Conservation (phyloP, 1,284 basidiomycete species). For the Cryptococcus depauperatus region DNA sequence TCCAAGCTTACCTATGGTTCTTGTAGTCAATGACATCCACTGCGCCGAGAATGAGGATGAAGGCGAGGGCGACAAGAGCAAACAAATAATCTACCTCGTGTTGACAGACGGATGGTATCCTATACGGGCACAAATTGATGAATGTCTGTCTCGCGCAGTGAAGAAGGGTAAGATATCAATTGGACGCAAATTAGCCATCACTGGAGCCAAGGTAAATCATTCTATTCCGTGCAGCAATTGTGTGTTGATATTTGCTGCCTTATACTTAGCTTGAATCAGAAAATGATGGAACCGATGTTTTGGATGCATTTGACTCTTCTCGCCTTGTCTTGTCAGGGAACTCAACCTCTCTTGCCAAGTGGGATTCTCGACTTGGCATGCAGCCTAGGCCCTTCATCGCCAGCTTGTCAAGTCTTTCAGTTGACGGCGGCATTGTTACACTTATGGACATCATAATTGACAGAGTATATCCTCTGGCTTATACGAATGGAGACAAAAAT, state of each 20-base stretch:
- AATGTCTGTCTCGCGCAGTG: slow-evolving; percentile 62
- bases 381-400: slow-evolving; percentile 55
- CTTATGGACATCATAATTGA: slow-evolving; percentile 67
- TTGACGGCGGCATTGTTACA: slow-evolving; percentile 72
- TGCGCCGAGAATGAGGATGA: slow-evolving; percentile 46
- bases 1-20: slow-evolving; percentile 60
- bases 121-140: slow-evolving; percentile 67
- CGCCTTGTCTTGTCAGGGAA: slow-evolving; percentile 70
- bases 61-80: slow-evolving; percentile 32
- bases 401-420: slow-evolving; percentile 66
- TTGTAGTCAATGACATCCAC: slow-evolving; percentile 69
- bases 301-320: slow-evolving; percentile 65
- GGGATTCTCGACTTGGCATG: slow-evolving; percentile 83
- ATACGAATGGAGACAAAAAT: slow-evolving; percentile 50
- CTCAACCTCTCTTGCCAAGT: slow-evolving; percentile 71
- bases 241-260: slow-evolving; percentile 10
- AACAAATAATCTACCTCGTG: slow-evolving; percentile 53
- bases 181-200: slow-evolving; percentile 74
- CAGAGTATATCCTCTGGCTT: slow-evolving; percentile 49
- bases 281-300: slow-evolving; percentile 70
- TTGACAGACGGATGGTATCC: slow-evolving; percentile 91
- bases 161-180: slow-evolving; percentile 57
- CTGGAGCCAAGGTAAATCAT: slow-evolving; percentile 74
- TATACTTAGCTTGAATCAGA: slow-evolving; percentile 60
- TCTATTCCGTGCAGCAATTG: too few species aligned